phyloP scores from a whole-genome alignment of 2,329 filamentous ascomycete genomes.

The Talaromyces albobiverticillius region DNA sequence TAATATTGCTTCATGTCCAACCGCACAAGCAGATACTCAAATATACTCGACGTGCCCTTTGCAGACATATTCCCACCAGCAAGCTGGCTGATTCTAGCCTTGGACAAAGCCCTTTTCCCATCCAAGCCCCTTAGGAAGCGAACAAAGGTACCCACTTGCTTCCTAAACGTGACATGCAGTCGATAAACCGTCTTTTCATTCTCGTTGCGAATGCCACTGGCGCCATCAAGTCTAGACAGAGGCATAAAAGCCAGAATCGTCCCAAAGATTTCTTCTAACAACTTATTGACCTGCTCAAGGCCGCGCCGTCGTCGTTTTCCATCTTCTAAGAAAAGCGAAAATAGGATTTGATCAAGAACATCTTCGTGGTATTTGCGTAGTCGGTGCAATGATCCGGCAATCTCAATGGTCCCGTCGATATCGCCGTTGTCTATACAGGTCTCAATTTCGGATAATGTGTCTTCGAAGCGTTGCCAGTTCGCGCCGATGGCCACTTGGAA shows the following conservation, averaged over 20 bases:
- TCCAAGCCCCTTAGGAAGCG: slow-evolving; percentile 65
- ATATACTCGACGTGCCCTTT: slow-evolving; percentile 48
- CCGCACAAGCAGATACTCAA: slow-evolving; percentile 65
- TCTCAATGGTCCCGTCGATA: slow-evolving; percentile 45
- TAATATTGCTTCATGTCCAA: slow-evolving; percentile 73
- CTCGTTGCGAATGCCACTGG: slow-evolving; percentile 40
- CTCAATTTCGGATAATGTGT: slow-evolving; percentile 64
- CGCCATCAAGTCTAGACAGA: slow-evolving; percentile 32
- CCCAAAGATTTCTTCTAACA: slow-evolving; percentile 74
- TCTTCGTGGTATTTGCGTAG: slow-evolving; percentile 69
- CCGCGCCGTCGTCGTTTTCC: slow-evolving; percentile 33
- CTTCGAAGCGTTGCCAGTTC: slow-evolving; percentile 70
- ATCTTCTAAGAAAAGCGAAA: slow-evolving; percentile 69
- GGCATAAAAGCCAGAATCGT: slow-evolving; percentile 67
- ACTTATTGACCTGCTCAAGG: slow-evolving; percentile 67
- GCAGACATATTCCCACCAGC: slow-evolving; percentile 17
- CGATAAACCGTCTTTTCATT: slow-evolving; percentile 41
- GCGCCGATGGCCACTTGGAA: slow-evolving; percentile 72
- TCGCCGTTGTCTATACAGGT: slow-evolving; percentile 50
- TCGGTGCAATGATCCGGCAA: slow-evolving; percentile 61
- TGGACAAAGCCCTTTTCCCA: slow-evolving; percentile 53
- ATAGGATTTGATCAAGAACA: slow-evolving; percentile 72
- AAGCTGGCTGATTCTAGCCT: slow-evolving; percentile 22
- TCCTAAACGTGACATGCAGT: slow-evolving; percentile 65
- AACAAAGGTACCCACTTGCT: slow-evolving; percentile 71